Conservation (phyloP, 768 basidiomycete genomes). For the Tulasnella sp. region DNA sequence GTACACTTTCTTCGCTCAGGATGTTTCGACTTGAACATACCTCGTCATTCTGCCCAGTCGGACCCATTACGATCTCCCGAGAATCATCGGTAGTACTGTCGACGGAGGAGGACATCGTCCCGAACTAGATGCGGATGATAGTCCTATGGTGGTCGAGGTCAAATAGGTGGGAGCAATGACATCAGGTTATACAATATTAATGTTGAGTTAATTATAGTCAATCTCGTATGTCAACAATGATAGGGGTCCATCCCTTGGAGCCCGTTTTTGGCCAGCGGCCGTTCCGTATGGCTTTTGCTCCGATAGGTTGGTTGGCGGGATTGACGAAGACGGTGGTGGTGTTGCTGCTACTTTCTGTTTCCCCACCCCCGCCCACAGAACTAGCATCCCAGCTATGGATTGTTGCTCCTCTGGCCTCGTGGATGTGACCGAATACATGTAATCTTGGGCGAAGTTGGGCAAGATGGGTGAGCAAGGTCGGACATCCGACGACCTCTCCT, state of each 20-base stretch:
- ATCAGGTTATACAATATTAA: neutral
- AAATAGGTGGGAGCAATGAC: neutral
- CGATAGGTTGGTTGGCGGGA: slow-evolving; percentile 29
- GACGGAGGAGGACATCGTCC: neutral
- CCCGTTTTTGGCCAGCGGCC: neutral
- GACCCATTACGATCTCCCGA: neutral
- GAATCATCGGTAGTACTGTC: neutral
- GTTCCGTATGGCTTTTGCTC: neutral
- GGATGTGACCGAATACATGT: slow-evolving; percentile 36
- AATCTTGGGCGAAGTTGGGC: slow-evolving; percentile 7
- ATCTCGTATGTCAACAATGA: slow-evolving; percentile 32
- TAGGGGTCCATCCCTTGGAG: neutral
- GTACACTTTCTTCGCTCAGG: too few relatives aligned
- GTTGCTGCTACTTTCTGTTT: neutral
- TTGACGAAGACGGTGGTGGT: slow-evolving; percentile 31
- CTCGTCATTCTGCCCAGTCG: neutral
- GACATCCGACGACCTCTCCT: slow-evolving; percentile 26
- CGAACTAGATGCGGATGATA: neutral
- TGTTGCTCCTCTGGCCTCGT: slow-evolving; percentile 28
- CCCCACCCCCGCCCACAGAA: neutral
- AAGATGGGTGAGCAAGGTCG: slow-evolving; percentile 8
- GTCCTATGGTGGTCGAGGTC: neutral
- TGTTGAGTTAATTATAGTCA: neutral
- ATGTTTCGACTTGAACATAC: neutral
- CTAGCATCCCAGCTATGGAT: slow-evolving; percentile 23